These are phyloP conservation scores for Thielaviopsis populi DNA, from an alignment of 2,329 filamentous ascomycete species.

Conservation along the genomic window DNA sequence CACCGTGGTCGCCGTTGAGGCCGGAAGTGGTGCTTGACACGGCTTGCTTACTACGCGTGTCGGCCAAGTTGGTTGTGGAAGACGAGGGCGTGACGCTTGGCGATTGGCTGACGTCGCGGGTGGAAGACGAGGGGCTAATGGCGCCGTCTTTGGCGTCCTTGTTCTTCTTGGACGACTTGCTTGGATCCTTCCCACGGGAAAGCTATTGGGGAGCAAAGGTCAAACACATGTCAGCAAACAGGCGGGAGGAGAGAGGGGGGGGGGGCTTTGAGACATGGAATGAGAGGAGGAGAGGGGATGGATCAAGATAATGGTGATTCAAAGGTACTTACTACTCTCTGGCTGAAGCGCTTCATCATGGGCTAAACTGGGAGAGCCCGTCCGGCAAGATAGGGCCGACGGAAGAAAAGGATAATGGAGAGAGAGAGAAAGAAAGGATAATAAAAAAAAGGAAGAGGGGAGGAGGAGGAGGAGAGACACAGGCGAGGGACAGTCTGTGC, in stretches of 20 bases:
- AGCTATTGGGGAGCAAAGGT: conserved; percentile 42
- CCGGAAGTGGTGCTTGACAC: background rate
- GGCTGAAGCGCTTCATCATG: conserved; percentile 93
- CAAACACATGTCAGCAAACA: background rate
- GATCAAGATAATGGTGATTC: background rate
- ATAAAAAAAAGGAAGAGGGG: conserved; percentile 8
- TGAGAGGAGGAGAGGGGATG: background rate
- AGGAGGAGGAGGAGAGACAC: conserved; percentile 9
- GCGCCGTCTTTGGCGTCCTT: conserved; percentile 62
- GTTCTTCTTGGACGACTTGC: conserved; percentile 68
- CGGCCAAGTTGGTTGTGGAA: conserved; percentile 74
- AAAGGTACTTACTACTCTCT: conserved; percentile 69
- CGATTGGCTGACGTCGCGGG: conserved; percentile 44
- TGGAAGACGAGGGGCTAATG: conserved; percentile 55
- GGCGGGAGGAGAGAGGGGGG: background rate
- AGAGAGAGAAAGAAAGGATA: background rate
- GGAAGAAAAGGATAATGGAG: conserved; percentile 11
- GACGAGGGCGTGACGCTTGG: conserved; percentile 66
- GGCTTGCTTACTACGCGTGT: conserved; percentile 63
- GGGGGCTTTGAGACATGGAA: background rate
- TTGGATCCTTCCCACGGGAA: conserved; percentile 73
- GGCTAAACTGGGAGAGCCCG: conserved; percentile 22
- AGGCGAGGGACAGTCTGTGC: conserved; percentile 2
- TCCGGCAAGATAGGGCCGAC: conserved; percentile 16
- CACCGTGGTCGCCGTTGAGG: conserved; percentile 17